Base-by-base conservation (phyloP, 2,329 filamentous ascomycete species). In the Penicillium sp. region DNA sequence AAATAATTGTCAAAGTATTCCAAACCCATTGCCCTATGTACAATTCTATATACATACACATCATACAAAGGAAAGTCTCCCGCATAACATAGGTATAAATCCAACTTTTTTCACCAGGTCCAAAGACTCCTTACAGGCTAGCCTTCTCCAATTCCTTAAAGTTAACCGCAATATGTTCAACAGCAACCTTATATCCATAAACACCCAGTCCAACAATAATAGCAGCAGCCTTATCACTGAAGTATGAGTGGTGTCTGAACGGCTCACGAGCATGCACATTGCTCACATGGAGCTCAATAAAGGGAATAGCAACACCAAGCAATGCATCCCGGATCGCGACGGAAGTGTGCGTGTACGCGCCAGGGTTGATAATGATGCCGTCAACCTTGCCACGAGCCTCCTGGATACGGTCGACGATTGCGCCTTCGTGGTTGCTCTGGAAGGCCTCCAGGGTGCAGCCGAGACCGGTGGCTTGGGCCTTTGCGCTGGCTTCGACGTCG, bases 341-440 rank as follows among this genome's bases (percentile, higher is more conserved):
- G 67, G 85, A 89, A 0, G 89, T 92, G 73, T 93, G 90, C 1
- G 90, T 92, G 65, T 87, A 86, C 0, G 83, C 90, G 2, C 85
- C 90, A 0, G 89, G 86, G 75, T 93, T 93, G 77, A 93, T 91
- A 67, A 93, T 69, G 52, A 77, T 75, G 5, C 82, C 88, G 60
- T 90, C 86, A 21, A 85, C 76, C 1, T 78, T 77, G 26, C 77
- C 77, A 1, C 86, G 81, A 0, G 88, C 88, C 19, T 80, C 81
- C 54, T 93, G 90, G 62, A 93, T 88, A 59, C 87, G 83, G 75
- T 92, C 88, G 35, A 92, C 79, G 59, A 92, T 84, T 29, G 84
- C 85, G 54, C 90, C 90, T 74, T 93, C 90, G 70, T 90, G 86
- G 76, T 93, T 93, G 14, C 88, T 90, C 74, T 93, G 90, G 73